Evolutionary conservation across 305 asterid species (phyloP).

Genomic region (Rubia tinctorum): DNA sequence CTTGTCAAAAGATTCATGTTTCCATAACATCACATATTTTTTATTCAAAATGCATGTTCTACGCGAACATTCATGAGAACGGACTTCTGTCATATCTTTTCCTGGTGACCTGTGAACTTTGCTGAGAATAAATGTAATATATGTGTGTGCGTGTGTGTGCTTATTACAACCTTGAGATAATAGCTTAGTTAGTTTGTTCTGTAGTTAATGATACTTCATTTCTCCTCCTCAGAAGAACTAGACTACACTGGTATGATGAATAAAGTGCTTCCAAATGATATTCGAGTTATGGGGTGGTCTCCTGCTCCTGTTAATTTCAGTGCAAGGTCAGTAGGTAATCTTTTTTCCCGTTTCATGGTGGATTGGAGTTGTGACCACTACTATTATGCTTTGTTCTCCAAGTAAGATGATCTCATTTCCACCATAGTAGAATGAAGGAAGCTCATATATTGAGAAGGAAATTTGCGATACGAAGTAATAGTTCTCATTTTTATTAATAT

Average conservation of each 20-base stretch:
- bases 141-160: neutral
- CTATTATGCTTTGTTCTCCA: constrained; percentile 8
- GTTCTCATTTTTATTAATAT: neutral
- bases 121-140: neutral
- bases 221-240: constrained; percentile 48
- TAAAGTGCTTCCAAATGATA: constrained; percentile 80
- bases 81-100: neutral
- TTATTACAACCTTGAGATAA: neutral
- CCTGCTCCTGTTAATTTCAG: constrained; percentile 83
- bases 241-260: constrained; percentile 82
- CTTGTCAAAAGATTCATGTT: neutral
- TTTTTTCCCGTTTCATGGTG: constrained; percentile 4
- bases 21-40: neutral
- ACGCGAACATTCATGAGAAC: neutral
- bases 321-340: constrained; percentile 56
- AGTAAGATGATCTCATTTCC: neutral
- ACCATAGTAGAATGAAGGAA: neutral
- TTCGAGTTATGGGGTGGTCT: constrained; percentile 90
- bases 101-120: neutral
- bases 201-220: constrained; percentile 7
- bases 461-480: neutral
- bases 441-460: neutral
- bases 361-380: neutral
- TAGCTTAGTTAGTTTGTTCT: neutral
- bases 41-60: neutral